Conservation (phyloP, 345 rosid genomes). For the Clarkia xantiana region DNA sequence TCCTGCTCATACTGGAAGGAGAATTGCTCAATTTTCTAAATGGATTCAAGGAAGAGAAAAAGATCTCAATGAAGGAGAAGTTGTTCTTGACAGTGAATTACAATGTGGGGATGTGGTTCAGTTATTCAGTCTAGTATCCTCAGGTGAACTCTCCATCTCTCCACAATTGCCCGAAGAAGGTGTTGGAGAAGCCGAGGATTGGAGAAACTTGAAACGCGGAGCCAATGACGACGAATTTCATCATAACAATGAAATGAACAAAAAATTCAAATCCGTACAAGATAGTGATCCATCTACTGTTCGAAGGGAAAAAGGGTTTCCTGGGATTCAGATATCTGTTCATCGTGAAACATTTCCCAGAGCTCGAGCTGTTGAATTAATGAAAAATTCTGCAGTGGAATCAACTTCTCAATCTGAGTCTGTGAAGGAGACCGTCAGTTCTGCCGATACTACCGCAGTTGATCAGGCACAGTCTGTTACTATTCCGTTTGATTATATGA, state of each 20-base stretch:
- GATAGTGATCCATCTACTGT: conserved; percentile 60
- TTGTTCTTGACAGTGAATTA: conserved; percentile 55
- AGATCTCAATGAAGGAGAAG: conserved; percentile 38
- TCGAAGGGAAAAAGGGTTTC: conserved; percentile 90
- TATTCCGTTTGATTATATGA: conserved; percentile 19
- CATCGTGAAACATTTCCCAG: conserved; percentile 28
- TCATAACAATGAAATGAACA: conserved; percentile 29
- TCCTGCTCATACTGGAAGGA: conserved; percentile 66
- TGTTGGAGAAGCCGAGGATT: conserved; percentile 84
- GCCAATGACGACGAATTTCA: conserved; percentile 47
- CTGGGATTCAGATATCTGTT: conserved; percentile 56
- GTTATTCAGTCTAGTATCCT: conserved; percentile 57
- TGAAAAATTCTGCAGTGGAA: conserved; percentile 27
- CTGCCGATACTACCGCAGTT: conserved; percentile 1
- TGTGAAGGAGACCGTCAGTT: background rate
- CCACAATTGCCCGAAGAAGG: conserved; percentile 73
- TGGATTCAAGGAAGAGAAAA: conserved; percentile 53
- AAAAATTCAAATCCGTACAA: conserved; percentile 41
- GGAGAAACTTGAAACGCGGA: conserved; percentile 59
- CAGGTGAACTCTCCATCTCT: conserved; percentile 58
- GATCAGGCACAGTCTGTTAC: conserved; percentile 14
- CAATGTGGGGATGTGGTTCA: conserved; percentile 85
- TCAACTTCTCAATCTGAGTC: no score
- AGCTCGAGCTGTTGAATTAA: conserved; percentile 33
- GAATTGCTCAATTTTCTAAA: conserved; percentile 59